phyloP scores from a whole-genome alignment of 192 early-diverging fungal genomes.

The Allomyces macrogynus region DNA sequence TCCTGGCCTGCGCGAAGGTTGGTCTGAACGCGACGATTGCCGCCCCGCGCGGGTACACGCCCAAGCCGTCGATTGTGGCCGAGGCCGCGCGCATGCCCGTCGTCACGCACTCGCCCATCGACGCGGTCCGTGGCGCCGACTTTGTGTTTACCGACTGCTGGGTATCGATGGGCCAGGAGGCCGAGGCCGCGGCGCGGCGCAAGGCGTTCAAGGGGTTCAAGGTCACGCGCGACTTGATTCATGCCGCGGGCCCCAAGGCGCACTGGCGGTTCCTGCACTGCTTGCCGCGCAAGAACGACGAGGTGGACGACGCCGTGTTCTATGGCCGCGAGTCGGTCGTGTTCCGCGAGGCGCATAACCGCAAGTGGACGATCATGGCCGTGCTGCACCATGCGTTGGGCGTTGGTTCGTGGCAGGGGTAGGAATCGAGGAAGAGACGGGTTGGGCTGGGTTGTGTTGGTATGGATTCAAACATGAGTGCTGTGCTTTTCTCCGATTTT shows the following conservation, averaged over 20 bases:
- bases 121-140: constrained; percentile 63
- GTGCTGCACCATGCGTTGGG: constrained; percentile 45
- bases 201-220: constrained; percentile 71
- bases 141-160: constrained; percentile 95
- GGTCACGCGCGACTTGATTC: constrained; percentile 68
- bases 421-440: too few species aligned
- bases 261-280: constrained; percentile 99
- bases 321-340: constrained; percentile 77
- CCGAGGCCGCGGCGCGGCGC: constrained; percentile 64
- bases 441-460: too few species aligned
- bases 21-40: constrained; percentile 65
- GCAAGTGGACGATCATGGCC: constrained; percentile 93
- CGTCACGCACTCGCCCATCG: constrained; percentile 45
- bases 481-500: too few species aligned
- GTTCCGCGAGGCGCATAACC: constrained; percentile 94
- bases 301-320: constrained; percentile 94
- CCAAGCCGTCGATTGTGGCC: constrained; percentile 23
- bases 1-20: constrained; percentile 72
- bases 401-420: too few species aligned
- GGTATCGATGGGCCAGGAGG: constrained; percentile 96
- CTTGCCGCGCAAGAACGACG: constrained; percentile 83
- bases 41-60: constrained; percentile 62
- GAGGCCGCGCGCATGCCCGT: constrained; percentile 20
- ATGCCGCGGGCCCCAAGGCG: constrained; percentile 48
- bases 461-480: too few species aligned